phyloP scores from a whole-genome alignment of 148 eudicot genomes.

The Chenopodium suecicum region DNA sequence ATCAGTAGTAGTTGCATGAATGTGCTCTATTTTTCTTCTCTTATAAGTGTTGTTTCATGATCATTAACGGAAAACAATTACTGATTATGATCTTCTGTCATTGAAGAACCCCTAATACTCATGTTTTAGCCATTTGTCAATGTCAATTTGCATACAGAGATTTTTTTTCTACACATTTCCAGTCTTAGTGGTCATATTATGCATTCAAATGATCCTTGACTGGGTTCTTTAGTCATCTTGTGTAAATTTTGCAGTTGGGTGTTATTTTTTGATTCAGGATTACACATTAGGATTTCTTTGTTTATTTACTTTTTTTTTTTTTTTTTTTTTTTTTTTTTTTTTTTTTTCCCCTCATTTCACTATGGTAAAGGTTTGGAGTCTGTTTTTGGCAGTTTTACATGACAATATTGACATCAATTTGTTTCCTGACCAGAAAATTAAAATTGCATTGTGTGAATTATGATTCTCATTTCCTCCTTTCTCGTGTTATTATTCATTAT shows the following conservation, averaged over 20 bases:
- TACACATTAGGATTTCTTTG: not conserved
- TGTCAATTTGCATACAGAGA: not conserved
- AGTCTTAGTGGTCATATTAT: not conserved
- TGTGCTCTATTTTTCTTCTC: not conserved
- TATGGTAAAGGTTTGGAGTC: not conserved
- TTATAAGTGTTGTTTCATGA: not conserved
- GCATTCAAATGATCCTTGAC: not conserved
- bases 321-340: no score
- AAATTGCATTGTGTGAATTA: not conserved
- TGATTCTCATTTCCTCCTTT: conserved; percentile 2
- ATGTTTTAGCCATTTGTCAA: not conserved
- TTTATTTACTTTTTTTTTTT: no score
- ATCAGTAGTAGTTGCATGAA: not conserved
- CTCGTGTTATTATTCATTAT: not conserved
- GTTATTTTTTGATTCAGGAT: not conserved
- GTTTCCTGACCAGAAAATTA: not conserved
- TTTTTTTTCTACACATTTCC: not conserved
- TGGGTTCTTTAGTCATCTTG: not conserved
- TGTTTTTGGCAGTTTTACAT: not conserved
- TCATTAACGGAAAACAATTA: not conserved
- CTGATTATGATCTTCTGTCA: not conserved
- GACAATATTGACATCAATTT: not conserved
- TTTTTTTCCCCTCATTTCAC: not conserved
- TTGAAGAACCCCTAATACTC: not conserved
- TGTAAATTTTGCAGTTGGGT: not conserved